Base-by-base conservation (phyloP, 2,329 filamentous ascomycete genomes). In the Rhinocladiella similis region DNA sequence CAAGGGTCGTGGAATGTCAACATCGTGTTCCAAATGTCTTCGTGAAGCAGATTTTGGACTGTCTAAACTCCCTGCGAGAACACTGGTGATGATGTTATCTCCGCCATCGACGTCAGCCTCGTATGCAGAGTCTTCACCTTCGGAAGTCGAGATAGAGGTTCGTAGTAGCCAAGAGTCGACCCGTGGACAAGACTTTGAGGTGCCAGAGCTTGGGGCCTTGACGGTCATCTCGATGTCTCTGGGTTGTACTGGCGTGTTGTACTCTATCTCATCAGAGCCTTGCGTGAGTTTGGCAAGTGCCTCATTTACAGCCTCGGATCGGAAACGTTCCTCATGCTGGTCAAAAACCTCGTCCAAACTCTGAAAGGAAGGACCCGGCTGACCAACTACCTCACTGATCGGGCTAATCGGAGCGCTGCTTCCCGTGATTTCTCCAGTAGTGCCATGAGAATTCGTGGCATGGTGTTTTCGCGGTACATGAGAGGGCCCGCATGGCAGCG, bases 391-490 rank as follows among this genome's bases (percentile, higher is more conserved):
- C 29, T 27, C 18, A 19, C 54, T 43, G 14, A 42, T 57, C 43
- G 51, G 47, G 35, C 49, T 52, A 18, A 54, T 29, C 9, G 50
- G 51, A 3, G 50, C 45, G 5, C 54, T 49, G n/a, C 54, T 56
- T 14, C 50, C 29, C 35, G 75, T 61, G 66, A 25, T n/a, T 13
- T 68, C 43, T 73, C 70, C 43, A 69, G 65, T 50, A 4, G 48
- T 73, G 69, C 5, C 66, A 67, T 4, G 69, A 62, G 41, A 41
- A 1, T 36, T 18, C 12, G 46, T 36, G 36, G 33, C 14, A 45
- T 47, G 29, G 9, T 36, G 38, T 36, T 19, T 42, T 39, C 33
- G 46, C 38, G 39, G 39, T 36, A 19, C 27, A n/a, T 45, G 25
- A 9, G 22, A 20, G 3, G 47, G 13, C 5, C 38, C 46, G 16